These are phyloP conservation scores for Arabidopsis lyrata DNA, from an alignment of 441 rosid species.

Conservation along the genomic window DNA sequence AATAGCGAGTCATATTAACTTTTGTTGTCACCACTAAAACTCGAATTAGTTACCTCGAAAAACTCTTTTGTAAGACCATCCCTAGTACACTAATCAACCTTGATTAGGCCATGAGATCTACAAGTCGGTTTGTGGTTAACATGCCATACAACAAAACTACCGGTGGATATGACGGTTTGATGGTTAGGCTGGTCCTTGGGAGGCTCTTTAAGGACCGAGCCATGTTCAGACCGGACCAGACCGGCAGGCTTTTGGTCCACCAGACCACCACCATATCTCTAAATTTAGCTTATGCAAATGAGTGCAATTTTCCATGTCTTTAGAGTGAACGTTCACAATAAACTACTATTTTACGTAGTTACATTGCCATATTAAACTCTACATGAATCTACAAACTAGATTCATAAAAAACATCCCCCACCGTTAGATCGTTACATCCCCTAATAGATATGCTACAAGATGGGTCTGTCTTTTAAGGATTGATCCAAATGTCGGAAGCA, in stretches of 20 bases:
- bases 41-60: too few relatives aligned
- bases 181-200: too few relatives aligned
- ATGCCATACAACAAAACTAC: neutral
- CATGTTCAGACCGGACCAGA: too few relatives aligned
- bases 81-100: neutral
- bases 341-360: neutral
- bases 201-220: too few relatives aligned
- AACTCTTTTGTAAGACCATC: neutral
- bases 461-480: slow-evolving; percentile 55
- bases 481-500: slow-evolving; percentile 87
- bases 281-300: slow-evolving; percentile 4
- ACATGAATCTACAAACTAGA: slow-evolving; percentile 17
- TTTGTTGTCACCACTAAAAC: too few relatives aligned
- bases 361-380: neutral
- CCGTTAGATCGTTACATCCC: slow-evolving; percentile 33
- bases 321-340: slow-evolving; percentile 1
- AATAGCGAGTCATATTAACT: too few relatives aligned
- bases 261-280: neutral
- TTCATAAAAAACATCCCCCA: slow-evolving; percentile 23
- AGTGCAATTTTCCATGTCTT: neutral
- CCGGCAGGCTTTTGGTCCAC: neutral
- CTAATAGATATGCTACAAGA: slow-evolving; percentile 17
- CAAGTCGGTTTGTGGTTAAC: neutral
- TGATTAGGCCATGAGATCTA: neutral
- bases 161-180: too few relatives aligned